Base-by-base conservation (phyloP, 148 eudicot genomes). In the Oxyria digyna region DNA sequence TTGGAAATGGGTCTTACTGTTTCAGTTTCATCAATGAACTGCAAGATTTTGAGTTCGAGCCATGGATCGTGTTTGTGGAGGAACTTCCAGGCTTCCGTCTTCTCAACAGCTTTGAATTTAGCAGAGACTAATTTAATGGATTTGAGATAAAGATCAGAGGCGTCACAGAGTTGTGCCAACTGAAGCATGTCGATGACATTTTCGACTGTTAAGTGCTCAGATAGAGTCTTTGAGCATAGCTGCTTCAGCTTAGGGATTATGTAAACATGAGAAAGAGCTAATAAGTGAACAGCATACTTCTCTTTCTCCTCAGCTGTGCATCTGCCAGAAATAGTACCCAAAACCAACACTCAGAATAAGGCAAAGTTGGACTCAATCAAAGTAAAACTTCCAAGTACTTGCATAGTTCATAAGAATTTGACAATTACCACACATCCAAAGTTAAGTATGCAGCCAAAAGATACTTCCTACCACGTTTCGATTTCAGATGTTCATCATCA, bases 61-160 rank as follows among this genome's bases (percentile, higher is more conserved):
- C 76, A 75, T 7, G 97, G 96, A 67, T 95, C 97, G 43, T 95
- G 65, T 38, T 87, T 78, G 50, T 78, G 93, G 37, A 95, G 72
- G 68, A 91, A 95, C 68, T 73, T 82, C 96, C 97, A 95, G 0
- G 80, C 96, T 71, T 95, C 99, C 0, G 99, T 91, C 66, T 85
- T 79, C 79, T 84, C 85, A 64, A 91, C 85, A 3, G 80, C 77
- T 65, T 81, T 91, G 75, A 83, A 81, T 18, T 84, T 82, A 10
- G 55, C 74, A 3, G 75, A 80, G 26, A 85, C 74, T 62, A 88
- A 31, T 50, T 75, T 91, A 89, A 91, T 79, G 72, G 87, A 81
- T 76, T 75, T 91, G 45, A 95, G 85, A 74, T 85, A 75, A 33
- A 95, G 91, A 69, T 82, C 91, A 0, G 99, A 93, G 33, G 99